Conservation (phyloP, 139 green algal species). For the Chlamydomonas applanata region DNA sequence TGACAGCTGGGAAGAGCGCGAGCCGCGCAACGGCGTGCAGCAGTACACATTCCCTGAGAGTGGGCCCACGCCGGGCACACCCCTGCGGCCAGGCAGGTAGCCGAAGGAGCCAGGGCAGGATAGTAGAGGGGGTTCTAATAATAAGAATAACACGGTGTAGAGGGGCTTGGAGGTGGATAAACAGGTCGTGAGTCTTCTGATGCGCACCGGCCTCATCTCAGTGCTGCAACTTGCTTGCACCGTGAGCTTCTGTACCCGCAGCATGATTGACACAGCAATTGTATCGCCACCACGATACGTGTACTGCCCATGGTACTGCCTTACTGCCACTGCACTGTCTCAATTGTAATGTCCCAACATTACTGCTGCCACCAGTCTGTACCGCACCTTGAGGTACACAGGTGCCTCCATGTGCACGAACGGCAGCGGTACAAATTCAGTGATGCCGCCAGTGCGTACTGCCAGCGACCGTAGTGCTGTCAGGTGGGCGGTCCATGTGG, state of each 20-base stretch:
- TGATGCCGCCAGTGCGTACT: conserved; percentile 57
- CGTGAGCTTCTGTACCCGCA: too few species aligned
- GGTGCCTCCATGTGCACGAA: conserved; percentile 94
- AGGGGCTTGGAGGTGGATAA: too few species aligned
- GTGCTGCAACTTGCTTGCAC: too few species aligned
- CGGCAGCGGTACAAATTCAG: conserved; percentile 91
- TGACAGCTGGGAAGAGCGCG: conserved; percentile 64
- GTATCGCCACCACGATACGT: not conserved
- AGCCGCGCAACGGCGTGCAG: conserved; percentile 77
- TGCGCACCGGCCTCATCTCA: not conserved
- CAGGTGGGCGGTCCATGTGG: conserved; percentile 74
- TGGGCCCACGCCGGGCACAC: conserved; percentile 64
- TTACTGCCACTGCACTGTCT: too few species aligned
- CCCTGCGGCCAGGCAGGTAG: conserved; percentile 22
- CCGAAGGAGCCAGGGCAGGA: too few species aligned
- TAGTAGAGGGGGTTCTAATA: too few species aligned
- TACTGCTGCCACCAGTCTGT: too few species aligned
- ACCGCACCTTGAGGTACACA: conserved; percentile 64
- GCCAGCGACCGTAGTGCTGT: not conserved
- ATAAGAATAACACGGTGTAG: too few species aligned
- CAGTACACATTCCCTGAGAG: conserved; percentile 76
- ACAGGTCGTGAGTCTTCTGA: not conserved
- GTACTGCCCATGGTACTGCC: not conserved
- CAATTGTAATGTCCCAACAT: too few species aligned
- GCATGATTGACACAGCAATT: too few species aligned